phyloP scores from a whole-genome alignment of 768 basidiomycete species.

The Mycena belliarum region DNA sequence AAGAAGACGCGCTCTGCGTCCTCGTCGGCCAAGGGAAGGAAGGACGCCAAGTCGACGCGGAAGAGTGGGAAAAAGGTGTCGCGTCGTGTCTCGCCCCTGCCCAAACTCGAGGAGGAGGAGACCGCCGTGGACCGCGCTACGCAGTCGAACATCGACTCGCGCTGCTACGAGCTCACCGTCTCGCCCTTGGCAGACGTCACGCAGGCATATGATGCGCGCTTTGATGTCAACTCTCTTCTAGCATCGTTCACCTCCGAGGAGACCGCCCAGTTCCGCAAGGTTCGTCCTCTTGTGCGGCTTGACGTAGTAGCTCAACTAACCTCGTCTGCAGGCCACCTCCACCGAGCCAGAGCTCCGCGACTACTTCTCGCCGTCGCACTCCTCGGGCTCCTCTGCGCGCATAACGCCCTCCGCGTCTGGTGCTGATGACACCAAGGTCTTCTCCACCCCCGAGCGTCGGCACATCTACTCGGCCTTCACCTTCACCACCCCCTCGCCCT shows the following conservation, averaged over 20 bases:
- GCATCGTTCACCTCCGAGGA: constrained; percentile 35
- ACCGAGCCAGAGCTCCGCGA: constrained; percentile 60
- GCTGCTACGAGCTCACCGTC: constrained; percentile 80
- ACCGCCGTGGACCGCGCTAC: constrained; percentile 29
- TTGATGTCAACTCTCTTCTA: constrained; percentile 28
- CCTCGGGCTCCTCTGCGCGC: constrained; percentile 31
- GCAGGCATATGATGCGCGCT: constrained; percentile 57
- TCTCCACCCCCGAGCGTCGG: constrained; percentile 76
- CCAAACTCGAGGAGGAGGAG: constrained; percentile 59
- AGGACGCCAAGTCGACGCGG: constrained; percentile 38
- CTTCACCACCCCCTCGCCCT: constrained; percentile 72
- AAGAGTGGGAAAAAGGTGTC: constrained; percentile 41
- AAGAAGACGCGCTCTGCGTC: constrained; percentile 66
- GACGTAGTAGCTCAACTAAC: constrained; percentile 9
- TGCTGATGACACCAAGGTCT: constrained; percentile 37
- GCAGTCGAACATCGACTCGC: constrained; percentile 66
- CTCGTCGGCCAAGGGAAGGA: constrained; percentile 34
- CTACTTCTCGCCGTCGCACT: constrained; percentile 44
- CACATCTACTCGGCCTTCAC: constrained; percentile 75
- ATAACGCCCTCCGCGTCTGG: constrained; percentile 22
- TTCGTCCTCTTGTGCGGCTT: constrained; percentile 32
- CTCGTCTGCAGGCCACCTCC: constrained; percentile 46
- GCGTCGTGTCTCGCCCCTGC: constrained; percentile 58
- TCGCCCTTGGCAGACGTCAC: constrained; percentile 76
- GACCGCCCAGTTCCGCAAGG: constrained; percentile 46